Base-by-base conservation (phyloP, 768 basidiomycete genomes). In the Tulasnella sp. region DNA sequence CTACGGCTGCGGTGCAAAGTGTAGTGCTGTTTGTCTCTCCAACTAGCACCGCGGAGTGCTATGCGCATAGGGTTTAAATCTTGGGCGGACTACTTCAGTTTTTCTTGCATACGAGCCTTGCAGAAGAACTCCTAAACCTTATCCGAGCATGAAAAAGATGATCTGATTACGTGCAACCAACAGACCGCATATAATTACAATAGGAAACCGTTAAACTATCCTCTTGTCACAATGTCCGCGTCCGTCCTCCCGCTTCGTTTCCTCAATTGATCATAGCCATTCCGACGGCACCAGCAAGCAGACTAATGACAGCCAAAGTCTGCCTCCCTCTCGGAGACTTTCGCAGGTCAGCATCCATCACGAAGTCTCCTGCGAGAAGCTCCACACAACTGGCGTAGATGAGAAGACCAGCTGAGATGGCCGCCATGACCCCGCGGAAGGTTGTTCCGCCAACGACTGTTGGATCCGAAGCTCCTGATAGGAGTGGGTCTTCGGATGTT, bases 301-400 rank as follows among this genome's bases (percentile, higher is more conserved):
- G 81, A 80, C 91, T 91, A 1, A 81, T 80, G 17, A 93, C 82
- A 14, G 92, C 92, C 45, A 91, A 79, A 19, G 82, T 83, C 81
- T 90, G 88, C 79, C 85, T 85, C 76, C 72, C 72, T 15, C 39
- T 67, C 64, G 31, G 75, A 72, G 64, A 77, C 58, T 45, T 80
- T 79, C 77, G 80, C 78, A 84, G 83, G 37, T 79, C 85, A 77
- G 88, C 88, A 49, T 92, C 91, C 83, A 91, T 91, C 58, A 94
- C 91, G 79, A 94, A 93, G 82, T 94, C 93, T 2, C 88, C 93
- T 0, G 91, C 93, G 72, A 94, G 87, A 91, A 94, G 94, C 85
- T 94, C 93, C 8, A 94, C 92, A 12, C 90, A 91, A 14, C 91
- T 88, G 0, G 91, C 93, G 79, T 93, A 94, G 67, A 91, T 93